Conservation (phyloP, 2,329 filamentous ascomycete species). For the Colletotrichum sp. region DNA sequence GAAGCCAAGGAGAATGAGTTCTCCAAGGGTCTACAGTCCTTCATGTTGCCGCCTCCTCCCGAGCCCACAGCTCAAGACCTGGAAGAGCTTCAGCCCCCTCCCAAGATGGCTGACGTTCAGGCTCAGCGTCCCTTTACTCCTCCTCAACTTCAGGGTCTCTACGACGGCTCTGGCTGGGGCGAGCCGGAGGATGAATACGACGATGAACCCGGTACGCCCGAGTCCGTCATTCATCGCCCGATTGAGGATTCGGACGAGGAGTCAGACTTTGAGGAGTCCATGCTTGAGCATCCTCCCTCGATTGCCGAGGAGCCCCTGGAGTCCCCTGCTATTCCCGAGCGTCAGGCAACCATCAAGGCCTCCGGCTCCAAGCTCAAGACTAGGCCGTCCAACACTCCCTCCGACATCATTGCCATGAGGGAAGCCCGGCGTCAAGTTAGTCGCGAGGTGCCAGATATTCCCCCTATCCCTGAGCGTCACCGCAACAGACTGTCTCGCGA, state of each 20-base stretch:
- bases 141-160: slow-evolving; percentile 61
- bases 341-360: slow-evolving; percentile 86
- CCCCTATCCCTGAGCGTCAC: slow-evolving; percentile 66
- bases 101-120: slow-evolving; percentile 41
- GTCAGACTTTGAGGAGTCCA: slow-evolving; percentile 34
- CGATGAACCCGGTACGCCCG: slow-evolving; percentile 75
- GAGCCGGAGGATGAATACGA: slow-evolving; percentile 59
- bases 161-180: slow-evolving; percentile 68
- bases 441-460: slow-evolving; percentile 67
- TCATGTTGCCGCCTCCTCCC: slow-evolving; percentile 49
- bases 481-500: slow-evolving; percentile 59
- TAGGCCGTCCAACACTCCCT: slow-evolving; percentile 83
- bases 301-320: slow-evolving; percentile 49
- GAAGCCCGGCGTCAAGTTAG: slow-evolving; percentile 86
- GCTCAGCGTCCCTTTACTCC: slow-evolving; percentile 53
- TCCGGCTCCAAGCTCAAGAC: slow-evolving; percentile 88
- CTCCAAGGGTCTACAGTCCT: slow-evolving; percentile 49
- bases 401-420: slow-evolving; percentile 84
- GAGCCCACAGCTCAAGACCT: slow-evolving; percentile 35
- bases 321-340: slow-evolving; percentile 76
- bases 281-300: slow-evolving; percentile 27
- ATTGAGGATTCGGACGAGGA: slow-evolving; percentile 43
- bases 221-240: slow-evolving; percentile 87
- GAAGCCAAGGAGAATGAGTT: slow-evolving; percentile 39
- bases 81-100: slow-evolving; percentile 28